phyloP scores from a whole-genome alignment of 805 yeast species.

The Danielia reshetovae region DNA sequence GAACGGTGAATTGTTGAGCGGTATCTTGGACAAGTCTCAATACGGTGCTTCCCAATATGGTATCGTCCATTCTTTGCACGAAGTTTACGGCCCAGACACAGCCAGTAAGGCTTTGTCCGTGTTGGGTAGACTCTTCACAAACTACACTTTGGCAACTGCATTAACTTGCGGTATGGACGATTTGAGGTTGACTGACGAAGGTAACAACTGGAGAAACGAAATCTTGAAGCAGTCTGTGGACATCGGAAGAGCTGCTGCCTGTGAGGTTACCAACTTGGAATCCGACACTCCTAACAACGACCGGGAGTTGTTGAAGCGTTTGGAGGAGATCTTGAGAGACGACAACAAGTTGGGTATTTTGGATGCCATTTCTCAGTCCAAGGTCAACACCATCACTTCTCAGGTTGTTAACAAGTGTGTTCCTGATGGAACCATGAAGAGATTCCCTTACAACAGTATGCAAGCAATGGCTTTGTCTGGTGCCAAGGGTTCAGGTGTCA shows the following conservation, averaged over 20 bases:
- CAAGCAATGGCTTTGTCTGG: slow-evolving; percentile 99
- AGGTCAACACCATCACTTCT: slow-evolving; percentile 90
- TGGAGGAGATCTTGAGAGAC: slow-evolving; percentile 94
- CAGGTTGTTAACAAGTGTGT: slow-evolving; percentile 91
- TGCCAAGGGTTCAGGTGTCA: slow-evolving; percentile 98
- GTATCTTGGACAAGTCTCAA: slow-evolving; percentile 95
- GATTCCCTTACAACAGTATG: slow-evolving; percentile 95
- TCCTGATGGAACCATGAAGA: slow-evolving; percentile 93
- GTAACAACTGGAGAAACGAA: slow-evolving; percentile 84
- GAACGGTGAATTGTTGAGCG: slow-evolving; percentile 84
- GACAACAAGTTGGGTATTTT: slow-evolving; percentile 86
- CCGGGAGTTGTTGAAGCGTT: slow-evolving; percentile 76
- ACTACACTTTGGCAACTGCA: slow-evolving; percentile 86
- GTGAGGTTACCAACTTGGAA: slow-evolving; percentile 86
- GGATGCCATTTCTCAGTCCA: slow-evolving; percentile 93
- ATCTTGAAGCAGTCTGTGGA: slow-evolving; percentile 74
- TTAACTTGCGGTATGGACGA: slow-evolving; percentile 99
- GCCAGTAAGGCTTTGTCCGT: slow-evolving; percentile 90
- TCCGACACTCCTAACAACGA: slow-evolving; percentile 44
- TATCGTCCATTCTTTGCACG: slow-evolving; percentile 93
- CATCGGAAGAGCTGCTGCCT: slow-evolving; percentile 87
- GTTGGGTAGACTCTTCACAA: slow-evolving; percentile 92
- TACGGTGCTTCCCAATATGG: slow-evolving; percentile 98
- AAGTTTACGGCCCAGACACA: slow-evolving; percentile 85
- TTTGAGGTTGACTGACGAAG: slow-evolving; percentile 84